Evolutionary conservation across 495 filamentous ascomycete genomes (phyloP).

Genomic region (Penicilliopsis zonata): DNA sequence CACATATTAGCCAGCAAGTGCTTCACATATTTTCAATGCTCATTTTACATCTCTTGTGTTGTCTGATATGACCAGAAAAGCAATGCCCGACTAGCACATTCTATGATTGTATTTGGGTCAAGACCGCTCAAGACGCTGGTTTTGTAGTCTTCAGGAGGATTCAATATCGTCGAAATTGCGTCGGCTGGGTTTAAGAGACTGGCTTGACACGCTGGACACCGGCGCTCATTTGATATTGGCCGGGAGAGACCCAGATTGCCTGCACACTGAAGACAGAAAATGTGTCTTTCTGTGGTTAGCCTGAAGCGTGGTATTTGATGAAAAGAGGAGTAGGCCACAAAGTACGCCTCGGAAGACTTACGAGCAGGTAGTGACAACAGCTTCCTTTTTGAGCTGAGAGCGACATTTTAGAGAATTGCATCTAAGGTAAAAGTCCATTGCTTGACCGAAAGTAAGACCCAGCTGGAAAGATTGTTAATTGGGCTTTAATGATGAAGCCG

Average conservation of each 20-base stretch:
- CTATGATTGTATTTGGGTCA: constrained; percentile 75
- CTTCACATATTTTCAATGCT: constrained; percentile 1
- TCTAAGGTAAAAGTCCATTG: constrained; percentile 60
- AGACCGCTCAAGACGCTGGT: constrained; percentile 80
- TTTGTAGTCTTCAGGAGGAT: constrained; percentile 88
- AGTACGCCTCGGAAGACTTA: constrained; percentile 16
- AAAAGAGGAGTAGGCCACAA: constrained; percentile 1
- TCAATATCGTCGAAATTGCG: constrained; percentile 60
- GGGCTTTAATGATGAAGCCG: no score
- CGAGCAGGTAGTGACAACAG: constrained; percentile 90
- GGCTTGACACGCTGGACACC: constrained; percentile 76
- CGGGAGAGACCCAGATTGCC: constrained; percentile 52
- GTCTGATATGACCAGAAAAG: constrained; percentile 89
- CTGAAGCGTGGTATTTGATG: neutral
- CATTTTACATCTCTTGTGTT: constrained; percentile 70
- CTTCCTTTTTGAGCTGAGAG: constrained; percentile 55
- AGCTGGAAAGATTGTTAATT: no score
- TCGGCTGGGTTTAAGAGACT: constrained; percentile 64
- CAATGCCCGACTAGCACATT: constrained; percentile 74
- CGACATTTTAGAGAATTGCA: constrained; percentile 83
- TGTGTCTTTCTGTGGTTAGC: constrained; percentile 47
- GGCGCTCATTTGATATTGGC: constrained; percentile 39
- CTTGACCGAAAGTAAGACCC: no score
- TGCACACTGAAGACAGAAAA: constrained; percentile 74
- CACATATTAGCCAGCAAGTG: constrained; percentile 11